Evolutionary conservation across 106 monocot genomes (phyloP), one percentile per base, ranked within the genome.

Genomic region (Acanthochlamys bracteata): DNA sequence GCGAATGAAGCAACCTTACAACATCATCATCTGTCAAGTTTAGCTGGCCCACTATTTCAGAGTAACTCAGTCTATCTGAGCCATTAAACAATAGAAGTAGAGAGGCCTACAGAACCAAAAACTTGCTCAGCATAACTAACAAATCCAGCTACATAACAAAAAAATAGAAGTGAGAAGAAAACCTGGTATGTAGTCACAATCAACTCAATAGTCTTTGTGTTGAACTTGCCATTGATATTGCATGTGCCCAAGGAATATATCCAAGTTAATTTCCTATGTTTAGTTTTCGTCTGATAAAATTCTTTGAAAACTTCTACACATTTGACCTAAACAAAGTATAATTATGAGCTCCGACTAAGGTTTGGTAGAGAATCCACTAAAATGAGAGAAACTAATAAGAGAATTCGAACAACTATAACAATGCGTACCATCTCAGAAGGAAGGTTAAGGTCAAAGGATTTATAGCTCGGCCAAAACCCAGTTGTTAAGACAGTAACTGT

Each of bases 1-100:
- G 90, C 22, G 95, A 96, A 42, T 96, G 95, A 41, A 96, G 90
- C 70, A 89, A 74, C 76, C 95, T 67, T 55, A 80, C 73, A 26
- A 85, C 69, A 73, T 90, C 95, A 40, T 89, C 84, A 42, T 87
- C 90, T 2, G 87, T 81, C 71, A 88, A 73, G 60, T 87, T 81
- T 25, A 89, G 70, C 22, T 83, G 80, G 12, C 62, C 33, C 79
- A 82, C 82, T 23, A 96, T 96, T 63, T 96, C 95, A 24, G 83
- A 75, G 39, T 90, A 96, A 67, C 81, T 88, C 57, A 96, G 66
- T 63, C 71, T 82, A 57, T 88, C 84, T 22, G 84, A 74, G n/a
- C 80, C 53, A 61, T 96, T 96, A 42, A 96, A 96, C 12, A 96
- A 62, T 68, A 96, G 77, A 24, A 96, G 59, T 22, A 73, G 69